These are phyloP conservation scores for Plasmodium vivax DNA, from an alignment of 169 alveolate genomes.

Conservation along the genomic window DNA sequence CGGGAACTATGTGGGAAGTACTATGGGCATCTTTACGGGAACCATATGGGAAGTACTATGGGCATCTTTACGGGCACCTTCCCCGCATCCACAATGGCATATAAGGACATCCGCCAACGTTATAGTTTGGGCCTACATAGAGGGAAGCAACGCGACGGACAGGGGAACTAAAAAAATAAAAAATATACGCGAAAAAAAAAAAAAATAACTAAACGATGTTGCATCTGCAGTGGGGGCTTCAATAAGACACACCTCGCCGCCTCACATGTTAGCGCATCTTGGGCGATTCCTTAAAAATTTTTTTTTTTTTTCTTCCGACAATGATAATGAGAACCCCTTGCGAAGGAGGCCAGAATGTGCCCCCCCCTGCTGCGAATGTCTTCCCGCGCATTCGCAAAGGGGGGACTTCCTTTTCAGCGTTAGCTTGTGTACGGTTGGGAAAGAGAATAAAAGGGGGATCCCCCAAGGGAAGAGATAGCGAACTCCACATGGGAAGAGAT, in stretches of 20 bases:
- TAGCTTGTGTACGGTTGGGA: background rate
- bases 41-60: background rate
- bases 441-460: background rate
- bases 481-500: background rate
- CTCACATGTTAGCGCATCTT: background rate
- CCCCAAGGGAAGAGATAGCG: background rate
- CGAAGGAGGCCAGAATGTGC: background rate
- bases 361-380: background rate
- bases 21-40: background rate
- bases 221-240: background rate
- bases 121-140: background rate
- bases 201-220: background rate
- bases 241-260: background rate
- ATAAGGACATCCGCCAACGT: background rate
- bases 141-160: background rate
- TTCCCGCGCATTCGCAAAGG: background rate
- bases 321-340: background rate
- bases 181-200: background rate
- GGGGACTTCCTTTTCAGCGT: background rate
- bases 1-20: background rate
- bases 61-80: background rate
- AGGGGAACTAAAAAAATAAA: background rate
- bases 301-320: background rate
- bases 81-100: background rate
- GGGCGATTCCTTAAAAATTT: background rate